Conservation (phyloP, 2,329 filamentous ascomycete genomes). For the Aspergillus sclerotialis region DNA sequence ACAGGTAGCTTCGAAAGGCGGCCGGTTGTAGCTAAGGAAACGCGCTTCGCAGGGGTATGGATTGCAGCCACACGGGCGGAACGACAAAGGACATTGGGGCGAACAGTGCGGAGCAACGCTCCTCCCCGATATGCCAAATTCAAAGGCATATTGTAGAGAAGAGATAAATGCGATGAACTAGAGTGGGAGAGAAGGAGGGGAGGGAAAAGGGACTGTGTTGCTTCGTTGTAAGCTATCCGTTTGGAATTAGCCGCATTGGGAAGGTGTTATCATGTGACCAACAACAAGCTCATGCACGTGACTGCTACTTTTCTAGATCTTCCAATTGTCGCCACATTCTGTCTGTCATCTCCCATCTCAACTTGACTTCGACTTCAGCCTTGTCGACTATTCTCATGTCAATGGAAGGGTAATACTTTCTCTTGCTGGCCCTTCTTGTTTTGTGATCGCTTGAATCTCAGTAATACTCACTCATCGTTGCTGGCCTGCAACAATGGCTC, state of each 20-base stretch:
- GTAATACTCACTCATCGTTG: constrained; percentile 46
- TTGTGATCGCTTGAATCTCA: constrained; percentile 27
- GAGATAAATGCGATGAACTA: no score
- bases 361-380: neutral
- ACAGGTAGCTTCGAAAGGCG: constrained; percentile 8
- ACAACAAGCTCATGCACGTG: no score
- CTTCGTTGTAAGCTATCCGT: no score
- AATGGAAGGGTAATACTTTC: constrained; percentile 19
- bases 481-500: constrained; percentile 53
- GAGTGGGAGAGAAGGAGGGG: no score
- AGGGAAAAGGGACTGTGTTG: no score
- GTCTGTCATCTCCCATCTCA: constrained; percentile 1
- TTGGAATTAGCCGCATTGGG: no score
- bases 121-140: constrained; percentile 24
- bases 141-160: constrained; percentile 21
- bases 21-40: constrained; percentile 15
- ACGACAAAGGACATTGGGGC: constrained; percentile 16
- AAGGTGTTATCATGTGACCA: no score
- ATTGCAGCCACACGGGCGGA: constrained; percentile 19
- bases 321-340: no score
- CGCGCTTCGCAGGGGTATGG: constrained; percentile 19
- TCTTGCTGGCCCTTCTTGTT: constrained; percentile 11
- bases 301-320: no score
- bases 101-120: constrained; percentile 23
- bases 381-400: constrained; percentile 4